phyloP scores from a whole-genome alignment of 495 filamentous ascomycete species.

The Xylaria scruposa region DNA sequence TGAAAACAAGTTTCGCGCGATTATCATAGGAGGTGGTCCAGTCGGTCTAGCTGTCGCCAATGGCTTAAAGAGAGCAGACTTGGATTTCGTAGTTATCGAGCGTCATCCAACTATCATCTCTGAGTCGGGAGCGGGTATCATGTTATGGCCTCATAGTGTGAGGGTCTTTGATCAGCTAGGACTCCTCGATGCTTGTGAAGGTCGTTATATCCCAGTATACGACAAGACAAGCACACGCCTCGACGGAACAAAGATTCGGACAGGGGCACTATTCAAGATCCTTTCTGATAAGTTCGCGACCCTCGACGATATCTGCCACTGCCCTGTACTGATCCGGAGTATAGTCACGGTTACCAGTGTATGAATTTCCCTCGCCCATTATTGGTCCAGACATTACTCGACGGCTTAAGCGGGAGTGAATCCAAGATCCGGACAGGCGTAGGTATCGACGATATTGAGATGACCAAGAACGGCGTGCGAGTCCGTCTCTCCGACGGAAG shows the following conservation, averaged over 20 bases:
- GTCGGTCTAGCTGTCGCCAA: slow-evolving; percentile 57
- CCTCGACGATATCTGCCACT: not conserved
- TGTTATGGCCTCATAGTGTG: slow-evolving; percentile 40
- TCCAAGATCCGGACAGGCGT: slow-evolving; percentile 40
- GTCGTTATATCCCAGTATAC: slow-evolving; percentile 16
- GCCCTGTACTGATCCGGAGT: not conserved
- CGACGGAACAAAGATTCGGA: slow-evolving; percentile 6
- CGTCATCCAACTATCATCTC: slow-evolving; percentile 42
- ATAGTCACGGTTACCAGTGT: slow-evolving; percentile 28
- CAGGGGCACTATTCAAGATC: not conserved
- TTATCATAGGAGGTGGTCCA: slow-evolving; percentile 60
- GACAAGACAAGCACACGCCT: slow-evolving; percentile 6
- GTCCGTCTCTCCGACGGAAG: slow-evolving; percentile 47
- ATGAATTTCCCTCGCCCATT: slow-evolving; percentile 41
- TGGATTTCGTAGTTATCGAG: slow-evolving; percentile 60
- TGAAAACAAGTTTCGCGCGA: slow-evolving; percentile 46
- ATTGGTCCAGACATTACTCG: slow-evolving; percentile 44
- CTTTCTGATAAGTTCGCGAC: not conserved
- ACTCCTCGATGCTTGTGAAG: slow-evolving; percentile 36
- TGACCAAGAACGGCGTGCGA: slow-evolving; percentile 33
- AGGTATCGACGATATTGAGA: slow-evolving; percentile 39
- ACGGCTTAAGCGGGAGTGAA: slow-evolving; percentile 36
- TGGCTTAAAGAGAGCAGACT: slow-evolving; percentile 43
- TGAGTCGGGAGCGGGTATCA: slow-evolving; percentile 45
- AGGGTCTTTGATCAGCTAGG: slow-evolving; percentile 49